phyloP scores from a whole-genome alignment of 495 filamentous ascomycete species.

The Podospora anserina region DNA sequence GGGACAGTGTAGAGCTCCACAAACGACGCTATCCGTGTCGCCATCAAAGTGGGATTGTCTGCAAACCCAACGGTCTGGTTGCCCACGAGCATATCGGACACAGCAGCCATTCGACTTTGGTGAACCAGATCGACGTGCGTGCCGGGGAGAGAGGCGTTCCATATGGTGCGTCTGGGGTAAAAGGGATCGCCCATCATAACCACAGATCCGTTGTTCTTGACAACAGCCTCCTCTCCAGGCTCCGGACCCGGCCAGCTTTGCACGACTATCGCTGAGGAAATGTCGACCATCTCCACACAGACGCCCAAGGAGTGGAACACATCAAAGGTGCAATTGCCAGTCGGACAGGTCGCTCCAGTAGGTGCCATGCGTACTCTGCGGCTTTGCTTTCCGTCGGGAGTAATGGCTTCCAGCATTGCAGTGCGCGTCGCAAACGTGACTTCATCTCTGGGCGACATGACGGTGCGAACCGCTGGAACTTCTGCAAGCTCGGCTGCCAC shows the following conservation, averaged over 20 bases:
- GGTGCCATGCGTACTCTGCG: not conserved
- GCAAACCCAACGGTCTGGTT: not conserved
- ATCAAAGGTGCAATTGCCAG: constrained; percentile 1
- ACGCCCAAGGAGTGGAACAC: not conserved
- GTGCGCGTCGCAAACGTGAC: not conserved
- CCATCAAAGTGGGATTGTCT: not conserved
- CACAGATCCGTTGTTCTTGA: not conserved
- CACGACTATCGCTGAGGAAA: not conserved
- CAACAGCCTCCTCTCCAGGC: not conserved
- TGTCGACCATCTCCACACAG: not conserved
- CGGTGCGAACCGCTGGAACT: not conserved
- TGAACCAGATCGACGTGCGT: not conserved
- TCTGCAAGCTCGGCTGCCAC: not conserved
- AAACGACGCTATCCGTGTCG: not conserved
- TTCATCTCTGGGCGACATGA: not conserved
- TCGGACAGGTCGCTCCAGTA: not conserved
- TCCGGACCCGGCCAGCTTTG: not conserved
- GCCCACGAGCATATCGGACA: not conserved
- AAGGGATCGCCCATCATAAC: not conserved
- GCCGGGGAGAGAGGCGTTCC: not conserved
- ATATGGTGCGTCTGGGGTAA: not conserved
- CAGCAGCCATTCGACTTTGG: not conserved
- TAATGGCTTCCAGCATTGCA: not conserved
- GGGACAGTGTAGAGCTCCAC: not conserved
- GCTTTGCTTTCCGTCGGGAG: not conserved